Percentiles rank a stretch among this genome's conserved stretches.
These are phyloP conservation scores for Rubus idaeus DNA, from an alignment of 306 rosid species.

Conservation along the genomic window DNA sequence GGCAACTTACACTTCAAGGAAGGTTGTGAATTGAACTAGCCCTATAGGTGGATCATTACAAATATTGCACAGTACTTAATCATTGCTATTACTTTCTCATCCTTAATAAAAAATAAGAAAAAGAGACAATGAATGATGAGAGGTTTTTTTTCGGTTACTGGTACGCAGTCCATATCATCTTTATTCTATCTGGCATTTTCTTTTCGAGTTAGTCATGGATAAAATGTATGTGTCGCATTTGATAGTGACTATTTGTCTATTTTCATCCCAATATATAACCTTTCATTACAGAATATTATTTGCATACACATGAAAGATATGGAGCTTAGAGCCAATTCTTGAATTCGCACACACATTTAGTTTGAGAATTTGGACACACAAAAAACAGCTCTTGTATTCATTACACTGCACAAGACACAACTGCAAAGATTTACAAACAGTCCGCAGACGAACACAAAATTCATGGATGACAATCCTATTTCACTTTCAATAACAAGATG, in stretches of 20 bases:
- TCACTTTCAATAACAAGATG: neutral
- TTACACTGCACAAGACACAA: neutral
- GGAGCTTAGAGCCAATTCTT: neutral
- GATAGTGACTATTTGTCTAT: neutral
- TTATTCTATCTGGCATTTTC: neutral
- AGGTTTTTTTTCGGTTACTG: constrained; percentile 1
- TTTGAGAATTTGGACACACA: neutral
- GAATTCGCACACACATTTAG: neutral
- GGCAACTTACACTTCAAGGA: no score
- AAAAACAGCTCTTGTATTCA: neutral
- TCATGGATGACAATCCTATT: neutral
- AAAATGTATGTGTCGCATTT: no score
- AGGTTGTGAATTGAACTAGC: no score
- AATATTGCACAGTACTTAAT: neutral
- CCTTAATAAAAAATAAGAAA: neutral
- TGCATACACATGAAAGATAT: neutral
- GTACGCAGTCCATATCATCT: constrained; percentile 9
- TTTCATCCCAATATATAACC: no score
- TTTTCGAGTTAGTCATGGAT: neutral
- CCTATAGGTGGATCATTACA: no score
- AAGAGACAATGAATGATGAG: neutral
- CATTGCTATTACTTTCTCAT: constrained; percentile 10
- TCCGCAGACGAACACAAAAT: no score
- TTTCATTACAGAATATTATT: no score
- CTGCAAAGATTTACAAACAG: neutral